Evolutionary conservation across 345 rosid species (phyloP).

Genomic region (Eucalyptus erythrocorys): DNA sequence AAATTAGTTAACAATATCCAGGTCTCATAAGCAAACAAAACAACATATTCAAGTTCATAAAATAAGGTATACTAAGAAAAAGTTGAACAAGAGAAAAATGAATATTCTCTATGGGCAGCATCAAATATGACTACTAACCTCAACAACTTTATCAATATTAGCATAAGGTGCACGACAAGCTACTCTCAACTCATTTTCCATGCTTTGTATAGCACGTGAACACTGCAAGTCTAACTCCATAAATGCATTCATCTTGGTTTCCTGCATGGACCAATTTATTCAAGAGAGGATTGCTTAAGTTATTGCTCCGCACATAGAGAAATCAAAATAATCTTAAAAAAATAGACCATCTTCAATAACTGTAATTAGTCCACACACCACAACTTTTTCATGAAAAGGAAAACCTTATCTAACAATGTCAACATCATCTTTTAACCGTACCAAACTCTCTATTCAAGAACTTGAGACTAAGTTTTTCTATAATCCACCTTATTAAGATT

Average conservation of each 20-base stretch:
- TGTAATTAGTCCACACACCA: background rate
- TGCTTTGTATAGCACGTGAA: constrained; percentile 55
- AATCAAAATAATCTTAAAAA: background rate
- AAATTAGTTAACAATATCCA: background rate
- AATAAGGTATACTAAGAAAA: background rate
- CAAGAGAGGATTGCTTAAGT: background rate
- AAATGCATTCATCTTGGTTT: constrained; percentile 60
- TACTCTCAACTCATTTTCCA: constrained; percentile 79
- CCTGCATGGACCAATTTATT: constrained; percentile 25
- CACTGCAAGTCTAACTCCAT: constrained; percentile 84
- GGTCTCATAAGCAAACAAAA: background rate
- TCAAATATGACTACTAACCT: constrained; percentile 25
- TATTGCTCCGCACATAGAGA: background rate
- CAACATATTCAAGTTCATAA: background rate
- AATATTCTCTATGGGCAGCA: background rate
- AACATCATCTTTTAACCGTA: background rate
- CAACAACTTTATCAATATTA: constrained; percentile 55
- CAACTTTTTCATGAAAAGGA: background rate
- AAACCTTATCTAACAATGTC: background rate
- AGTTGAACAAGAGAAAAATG: too few species aligned
- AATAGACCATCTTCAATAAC: background rate
- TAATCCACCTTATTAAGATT: background rate
- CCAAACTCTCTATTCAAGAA: background rate
- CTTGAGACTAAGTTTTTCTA: background rate
- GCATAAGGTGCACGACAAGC: constrained; percentile 83